These are phyloP conservation scores for Kodamaea laetipori DNA, from an alignment of 805 yeast genomes.

Conservation along the genomic window DNA sequence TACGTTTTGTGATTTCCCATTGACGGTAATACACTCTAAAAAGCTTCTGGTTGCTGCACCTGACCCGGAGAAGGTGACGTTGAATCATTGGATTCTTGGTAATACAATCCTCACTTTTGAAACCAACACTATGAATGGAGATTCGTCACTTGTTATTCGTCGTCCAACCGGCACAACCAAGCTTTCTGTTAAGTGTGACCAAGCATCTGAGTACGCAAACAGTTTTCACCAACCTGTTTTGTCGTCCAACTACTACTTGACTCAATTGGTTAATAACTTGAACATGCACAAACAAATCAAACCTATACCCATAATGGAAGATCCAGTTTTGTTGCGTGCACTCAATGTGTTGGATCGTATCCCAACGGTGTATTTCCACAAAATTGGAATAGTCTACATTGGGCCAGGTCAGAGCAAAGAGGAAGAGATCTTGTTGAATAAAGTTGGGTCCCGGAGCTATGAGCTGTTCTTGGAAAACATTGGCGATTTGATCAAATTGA, in stretches of 20 bases:
- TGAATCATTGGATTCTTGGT: constrained; percentile 62
- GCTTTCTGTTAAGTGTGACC: constrained; percentile 42
- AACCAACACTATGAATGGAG: constrained; percentile 54
- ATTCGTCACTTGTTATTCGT: constrained; percentile 52
- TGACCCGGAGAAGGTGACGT: constrained; percentile 18
- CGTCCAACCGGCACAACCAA: constrained; percentile 67
- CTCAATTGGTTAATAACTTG: constrained; percentile 53
- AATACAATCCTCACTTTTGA: constrained; percentile 56
- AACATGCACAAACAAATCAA: constrained; percentile 48
- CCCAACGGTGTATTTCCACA: constrained; percentile 77
- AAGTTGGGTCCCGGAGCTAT: constrained; percentile 64
- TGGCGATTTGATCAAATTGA: constrained; percentile 62
- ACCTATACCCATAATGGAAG: constrained; percentile 57
- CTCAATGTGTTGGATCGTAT: constrained; percentile 67
- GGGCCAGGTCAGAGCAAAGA: constrained; percentile 68
- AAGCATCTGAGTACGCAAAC: constrained; percentile 10
- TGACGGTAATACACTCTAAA: constrained; percentile 38
- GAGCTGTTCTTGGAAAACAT: constrained; percentile 57
- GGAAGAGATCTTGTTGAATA: constrained; percentile 62
- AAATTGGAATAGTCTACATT: constrained; percentile 75
- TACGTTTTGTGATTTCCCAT: constrained; percentile 62
- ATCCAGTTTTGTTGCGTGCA: constrained; percentile 48
- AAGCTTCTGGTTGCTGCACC: constrained; percentile 5
- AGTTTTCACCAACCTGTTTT: constrained; percentile 15
- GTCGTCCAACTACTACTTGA: constrained; percentile 48